Evolutionary conservation across 2,329 filamentous ascomycete genomes (phyloP), one percentile per base, ranked within the genome.

Genomic region (Talaromyces islandicus): DNA sequence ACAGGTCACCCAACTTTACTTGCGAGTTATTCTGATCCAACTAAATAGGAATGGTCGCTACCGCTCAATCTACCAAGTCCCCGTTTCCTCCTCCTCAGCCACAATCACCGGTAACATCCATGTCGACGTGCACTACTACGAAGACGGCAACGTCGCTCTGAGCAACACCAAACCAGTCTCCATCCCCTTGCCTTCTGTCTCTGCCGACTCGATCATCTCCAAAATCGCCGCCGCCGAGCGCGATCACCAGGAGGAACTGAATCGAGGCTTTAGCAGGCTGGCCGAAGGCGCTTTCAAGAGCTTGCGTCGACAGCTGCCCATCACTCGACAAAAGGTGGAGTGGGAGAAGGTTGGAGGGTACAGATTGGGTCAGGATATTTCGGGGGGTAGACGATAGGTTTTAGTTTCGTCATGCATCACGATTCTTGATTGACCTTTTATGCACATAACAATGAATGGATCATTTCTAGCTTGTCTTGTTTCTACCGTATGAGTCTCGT

Each of bases 291-390:
- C 92, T 0, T 99, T 99, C 79, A 99, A 97, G 84, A 86, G 88
- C 1, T 77, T 99, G 73, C 86, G 94, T 71, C 86, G 94, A 77
- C 94, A 97, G 78, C 80, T 99, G 73, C 94, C 94, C 0, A 92
- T 99, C 62, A 99, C 94, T 63, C 87, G 94, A 71, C 94, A 99
- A 81, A 97, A 97, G 84, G 93, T 99, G 68, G 94, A 99, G 78
- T 99, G 94, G 94, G 93, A 99, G 76, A 97, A 96, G 81, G 91
- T 99, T 66, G 89, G 91, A 52, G 92, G 91, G 67, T 99, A 99
- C 79, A 83, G 91, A 62, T 80, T 96, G 67, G 89, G 90, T 27
- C 88, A 91, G 75, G 89, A 91, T 71, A 90, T 91, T 74, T 87
- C 88, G 19, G 88, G 88, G 55, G 86, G 86, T 57, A 85, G 85